Evolutionary conservation across 2,329 filamentous ascomycete species (phyloP), one percentile per base, ranked within the genome.

Genomic region (Chaetothyriales sp.): DNA sequence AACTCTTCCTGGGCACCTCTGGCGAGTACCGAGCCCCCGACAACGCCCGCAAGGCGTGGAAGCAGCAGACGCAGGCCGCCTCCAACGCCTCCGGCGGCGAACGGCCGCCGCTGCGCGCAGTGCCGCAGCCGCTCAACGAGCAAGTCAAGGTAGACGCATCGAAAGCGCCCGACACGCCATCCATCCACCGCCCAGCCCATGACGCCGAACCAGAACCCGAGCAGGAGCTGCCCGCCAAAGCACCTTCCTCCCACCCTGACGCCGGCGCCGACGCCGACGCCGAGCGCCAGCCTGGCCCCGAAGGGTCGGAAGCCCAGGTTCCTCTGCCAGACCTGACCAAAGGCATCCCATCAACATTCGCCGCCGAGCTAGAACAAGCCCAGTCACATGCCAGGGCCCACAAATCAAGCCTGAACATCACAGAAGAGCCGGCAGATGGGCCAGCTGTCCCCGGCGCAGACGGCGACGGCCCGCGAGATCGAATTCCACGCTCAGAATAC

Each of bases 251-350:
- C 44, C 2, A 2, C 44, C 22, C 44, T 4, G 8, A 18, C 44
- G 13, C 44, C 44, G 15, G 2, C 44, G 4, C 44, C 2, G 8
- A 18, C 44, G 13, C 44, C 44, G 44, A 28, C 2, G 10, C 44
- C 33, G 10, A 13, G 15, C 2, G 10, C 10, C 9, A 40, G 33
- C 15, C 33, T 5, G 33, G 15, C 5, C 33, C 33, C 9, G 33
- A 40, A 15, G 10, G 10, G 5, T 40, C 33, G 2, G 44, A 55
- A 59, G 73, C 80, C 20, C 74, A 78, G 49, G 77, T 83, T 62
- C 83, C 86, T 50, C 78, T 95, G 10, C 90, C 90, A 50, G 89
- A 97, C 65, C 76, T 97, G 45, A 92, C 88, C n/a, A 83, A 90
- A 64, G 90, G 90, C 58, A 94, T 97, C 56, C 90, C 90, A 0